Percentiles rank a stretch among this genome's conserved stretches.
These are phyloP conservation scores for Erucastrum elatum DNA, from an alignment of 345 rosid genomes.

Conservation along the genomic window DNA sequence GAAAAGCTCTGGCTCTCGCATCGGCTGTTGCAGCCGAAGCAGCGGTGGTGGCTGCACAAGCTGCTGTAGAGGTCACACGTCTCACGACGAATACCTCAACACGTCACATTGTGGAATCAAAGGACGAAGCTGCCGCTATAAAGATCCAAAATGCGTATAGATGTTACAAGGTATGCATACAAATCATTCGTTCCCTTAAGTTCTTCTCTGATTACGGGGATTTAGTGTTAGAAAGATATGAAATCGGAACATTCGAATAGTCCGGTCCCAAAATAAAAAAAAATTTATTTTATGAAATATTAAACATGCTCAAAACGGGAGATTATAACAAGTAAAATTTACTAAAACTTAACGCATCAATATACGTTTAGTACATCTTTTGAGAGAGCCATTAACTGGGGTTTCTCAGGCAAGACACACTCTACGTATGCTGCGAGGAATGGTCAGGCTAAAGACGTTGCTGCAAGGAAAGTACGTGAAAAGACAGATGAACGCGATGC, in stretches of 20 bases:
- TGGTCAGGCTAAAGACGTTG: constrained; percentile 69
- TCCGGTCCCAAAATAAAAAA: background rate
- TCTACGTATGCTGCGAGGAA: constrained; percentile 72
- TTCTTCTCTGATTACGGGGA: background rate
- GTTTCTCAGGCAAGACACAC: constrained; percentile 71
- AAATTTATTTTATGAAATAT: background rate
- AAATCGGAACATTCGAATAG: background rate
- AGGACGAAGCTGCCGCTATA: constrained; percentile 33
- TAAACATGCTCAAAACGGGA: background rate
- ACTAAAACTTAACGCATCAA: background rate
- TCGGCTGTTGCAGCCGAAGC: constrained; percentile 39
- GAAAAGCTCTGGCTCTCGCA: constrained; percentile 36
- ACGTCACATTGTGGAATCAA: constrained; percentile 7
- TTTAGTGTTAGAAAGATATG: no score
- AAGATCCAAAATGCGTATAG: constrained; percentile 38
- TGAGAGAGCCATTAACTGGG: background rate
- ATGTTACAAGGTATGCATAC: constrained; percentile 33
- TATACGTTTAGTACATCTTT: background rate
- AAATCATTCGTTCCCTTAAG: background rate
- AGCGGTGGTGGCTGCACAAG: constrained; percentile 36
- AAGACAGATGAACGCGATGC: constrained; percentile 69
- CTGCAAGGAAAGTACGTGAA: constrained; percentile 69
- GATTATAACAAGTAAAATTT: background rate
- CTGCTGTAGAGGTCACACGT: constrained; percentile 33
- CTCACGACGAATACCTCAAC: constrained; percentile 12